Evolutionary conservation across 805 yeast genomes (phyloP).

Genomic region (Wickerhamiella cacticola): DNA sequence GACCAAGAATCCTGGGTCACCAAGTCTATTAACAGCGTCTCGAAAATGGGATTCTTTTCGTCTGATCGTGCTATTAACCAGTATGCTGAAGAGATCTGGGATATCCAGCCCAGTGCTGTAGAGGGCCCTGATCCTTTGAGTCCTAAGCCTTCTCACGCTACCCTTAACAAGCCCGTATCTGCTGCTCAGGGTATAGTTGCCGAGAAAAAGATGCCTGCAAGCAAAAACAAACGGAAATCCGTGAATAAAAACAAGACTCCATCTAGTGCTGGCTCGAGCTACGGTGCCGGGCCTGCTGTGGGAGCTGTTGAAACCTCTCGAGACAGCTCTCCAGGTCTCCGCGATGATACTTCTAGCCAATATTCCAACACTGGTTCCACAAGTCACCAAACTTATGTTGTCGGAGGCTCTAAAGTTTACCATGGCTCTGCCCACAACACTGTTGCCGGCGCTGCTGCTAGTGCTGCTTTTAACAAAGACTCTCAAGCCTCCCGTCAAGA

Average conservation of each 20-base stretch:
- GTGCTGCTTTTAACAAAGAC: slow-evolving; percentile 1
- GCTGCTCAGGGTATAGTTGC: slow-evolving; percentile 3
- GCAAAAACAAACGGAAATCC: background rate
- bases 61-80: slow-evolving; percentile 86
- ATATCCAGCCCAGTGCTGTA: slow-evolving; percentile 52
- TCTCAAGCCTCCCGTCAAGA: background rate
- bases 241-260: background rate
- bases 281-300: background rate
- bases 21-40: slow-evolving; percentile 66
- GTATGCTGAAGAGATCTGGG: slow-evolving; percentile 88
- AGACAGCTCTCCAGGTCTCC: background rate
- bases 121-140: slow-evolving; percentile 8
- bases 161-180: background rate
- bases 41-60: slow-evolving; percentile 87
- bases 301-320: background rate
- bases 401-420: background rate
- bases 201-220: background rate
- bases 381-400: background rate
- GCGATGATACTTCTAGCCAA: background rate
- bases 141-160: background rate
- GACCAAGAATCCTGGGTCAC: slow-evolving; percentile 63
- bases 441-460: background rate
- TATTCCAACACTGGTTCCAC: background rate
- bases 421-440: background rate
- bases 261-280: background rate